These are phyloP conservation scores for Dioszegia hungarica DNA, from an alignment of 768 basidiomycete species.

Conservation along the genomic window DNA sequence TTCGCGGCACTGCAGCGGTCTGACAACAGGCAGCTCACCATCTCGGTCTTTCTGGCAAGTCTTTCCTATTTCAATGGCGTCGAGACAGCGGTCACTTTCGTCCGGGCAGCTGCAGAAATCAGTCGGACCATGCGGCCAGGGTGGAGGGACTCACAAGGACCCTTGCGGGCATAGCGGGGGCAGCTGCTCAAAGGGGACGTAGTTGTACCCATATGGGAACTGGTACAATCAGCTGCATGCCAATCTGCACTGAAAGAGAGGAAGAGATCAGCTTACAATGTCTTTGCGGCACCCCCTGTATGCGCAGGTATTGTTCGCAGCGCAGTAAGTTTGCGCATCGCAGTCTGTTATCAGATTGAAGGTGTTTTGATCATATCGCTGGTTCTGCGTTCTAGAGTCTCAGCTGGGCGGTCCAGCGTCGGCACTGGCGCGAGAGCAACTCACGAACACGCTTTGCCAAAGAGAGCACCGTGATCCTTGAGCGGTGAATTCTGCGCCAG, in stretches of 20 bases:
- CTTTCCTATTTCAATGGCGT: conserved; percentile 59
- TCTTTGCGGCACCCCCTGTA: conserved; percentile 69
- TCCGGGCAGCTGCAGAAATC: conserved; percentile 61
- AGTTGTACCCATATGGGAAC: conserved; percentile 48
- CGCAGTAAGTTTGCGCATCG: conserved; percentile 65
- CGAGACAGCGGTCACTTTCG: conserved; percentile 67
- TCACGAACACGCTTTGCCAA: conserved; percentile 38
- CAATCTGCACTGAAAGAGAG: background rate
- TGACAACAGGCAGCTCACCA: too few species aligned
- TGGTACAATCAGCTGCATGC: conserved; percentile 7
- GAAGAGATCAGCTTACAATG: conserved; percentile 69
- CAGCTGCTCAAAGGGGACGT: conserved; percentile 47
- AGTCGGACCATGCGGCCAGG: background rate
- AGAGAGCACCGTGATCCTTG: conserved; percentile 10
- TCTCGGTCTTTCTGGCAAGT: conserved; percentile 82
- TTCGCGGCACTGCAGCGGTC: too few species aligned
- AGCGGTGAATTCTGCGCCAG: background rate
- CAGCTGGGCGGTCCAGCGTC: background rate
- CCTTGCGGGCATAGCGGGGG: conserved; percentile 62
- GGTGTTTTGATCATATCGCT: conserved; percentile 62
- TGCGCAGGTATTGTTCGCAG: conserved; percentile 56
- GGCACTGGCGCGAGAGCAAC: background rate
- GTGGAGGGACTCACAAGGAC: conserved; percentile 53
- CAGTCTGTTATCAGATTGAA: conserved; percentile 76
- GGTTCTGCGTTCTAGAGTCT: background rate